Base-by-base conservation (phyloP, 1,139 yeast species). In the Saccharomyces uvarum region DNA sequence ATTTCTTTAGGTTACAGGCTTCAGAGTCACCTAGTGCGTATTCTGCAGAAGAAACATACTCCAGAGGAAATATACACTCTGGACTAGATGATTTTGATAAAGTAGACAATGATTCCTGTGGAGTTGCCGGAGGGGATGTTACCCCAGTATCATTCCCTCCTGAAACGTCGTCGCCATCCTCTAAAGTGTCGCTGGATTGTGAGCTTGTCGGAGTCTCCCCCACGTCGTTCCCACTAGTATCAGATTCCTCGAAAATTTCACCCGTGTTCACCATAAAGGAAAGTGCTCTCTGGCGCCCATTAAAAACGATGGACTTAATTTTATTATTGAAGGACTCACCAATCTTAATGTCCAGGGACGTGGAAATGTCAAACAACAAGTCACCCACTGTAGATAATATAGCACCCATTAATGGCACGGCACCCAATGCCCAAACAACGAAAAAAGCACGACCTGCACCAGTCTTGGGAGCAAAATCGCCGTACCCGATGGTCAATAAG, bases 391-490 rank as follows among this genome's bases (percentile, higher is more conserved):
- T 82, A 1, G 93, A 84, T 41, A 89, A 82, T 51, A 89, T 74
- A 16, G 86, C 84, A 0, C 96, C 86, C 95, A 89, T 88, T 57
- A 88, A 74, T 0, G 97, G 97, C 14, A 89, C 86, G 0, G 96
- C 96, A 5, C 82, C 75, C 24, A 88, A 69, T 0, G 91, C 86
- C 96, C 96, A 89, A 3, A 81, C 70, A 9, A 87, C 82, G 64
- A 88, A 89, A 61, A 88, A 82, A 0, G 84, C 79, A 49, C 87
- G 72, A 0, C 95, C 95, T 6, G 87, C 82, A 1, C 83, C 71
- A 0, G 84, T 69, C 2, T 55, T 57, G 0, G 96, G 95, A 0
- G 82, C 75, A 62, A 73, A 83, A 63, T 85, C 91, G 31, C 97
- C 97, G 69, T 86, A 88, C 0, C 97, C 96, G 56, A 89, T 85